Base-by-base conservation (phyloP, 192 early-diverging fungal species). In the Globomyces pollinis-pini region DNA sequence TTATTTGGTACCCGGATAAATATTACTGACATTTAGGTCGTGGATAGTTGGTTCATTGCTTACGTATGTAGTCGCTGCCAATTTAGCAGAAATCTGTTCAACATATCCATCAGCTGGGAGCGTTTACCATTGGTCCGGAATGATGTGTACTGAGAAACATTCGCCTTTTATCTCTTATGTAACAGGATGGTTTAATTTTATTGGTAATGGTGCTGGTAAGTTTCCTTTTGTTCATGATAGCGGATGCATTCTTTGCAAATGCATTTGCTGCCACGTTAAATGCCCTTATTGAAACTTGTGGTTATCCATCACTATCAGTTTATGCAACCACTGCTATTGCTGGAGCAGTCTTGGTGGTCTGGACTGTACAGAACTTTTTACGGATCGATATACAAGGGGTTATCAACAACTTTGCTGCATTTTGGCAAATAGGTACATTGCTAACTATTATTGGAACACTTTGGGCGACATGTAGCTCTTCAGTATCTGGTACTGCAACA, bases 61-160 rank as follows among this genome's bases (percentile, higher is more conserved):
- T 31, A 66, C 69, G 20, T 57, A 62, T 28, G 15, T 60, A 36
- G 59, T 63, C 13, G 64, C 65, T 20, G 38, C 60, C 3, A 47
- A 64, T 6, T 47, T 74, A 65, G 69, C 68, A n/a, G 72, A 74
- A 59, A 74, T 74, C 36, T 62, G 66, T 26, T 70, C 61, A 1
- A 44, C 53, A 11, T 70, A 57, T 45, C 69, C 69, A 7, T 62
- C 61, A 3, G 32, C 43, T 13, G 69, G 67, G 3, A 61, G 59
- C 5, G 50, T 72, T 8, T 72, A 72, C 43, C 59, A 53, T 55
- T 66, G 61, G 60, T 61, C 60, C 20, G 66, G 63, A 0, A 18
- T 52, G 0, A 60, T 74, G 31, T 56, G 62, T 7, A 20, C 24
- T 20, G n/a, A n/a, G n/a, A n/a, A n/a, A n/a, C n/a, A n/a, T n/a